Percentiles rank a stretch among this genome's conserved stretches.
These are phyloP conservation scores for Skeletonema tropicum DNA, from an alignment of 108 stramenopile species.

Conservation along the genomic window DNA sequence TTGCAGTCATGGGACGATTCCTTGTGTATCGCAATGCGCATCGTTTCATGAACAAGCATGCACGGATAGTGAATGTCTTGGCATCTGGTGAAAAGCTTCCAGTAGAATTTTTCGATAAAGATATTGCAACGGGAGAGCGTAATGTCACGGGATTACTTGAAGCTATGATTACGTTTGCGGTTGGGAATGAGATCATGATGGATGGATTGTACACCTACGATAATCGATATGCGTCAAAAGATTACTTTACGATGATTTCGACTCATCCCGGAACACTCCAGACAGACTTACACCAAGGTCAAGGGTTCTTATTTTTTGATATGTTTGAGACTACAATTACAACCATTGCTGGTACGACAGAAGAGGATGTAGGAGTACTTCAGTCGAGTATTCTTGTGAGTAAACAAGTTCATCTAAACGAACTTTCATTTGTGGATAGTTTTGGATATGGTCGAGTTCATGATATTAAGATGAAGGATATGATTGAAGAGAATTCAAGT, in stretches of 20 bases:
- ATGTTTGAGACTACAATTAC: slow-evolving; percentile 8
- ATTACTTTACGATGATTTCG: slow-evolving; percentile 23
- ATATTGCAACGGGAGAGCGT: slow-evolving; percentile 23
- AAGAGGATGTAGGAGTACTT: slow-evolving; percentile 22
- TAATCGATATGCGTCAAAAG: background rate
- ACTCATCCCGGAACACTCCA: slow-evolving; percentile 40
- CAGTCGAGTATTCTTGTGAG: slow-evolving; percentile 26
- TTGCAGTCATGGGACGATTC: slow-evolving; percentile 36
- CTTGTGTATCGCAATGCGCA: slow-evolving; percentile 29
- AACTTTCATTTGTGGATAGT: slow-evolving; percentile 27
- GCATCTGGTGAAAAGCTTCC: slow-evolving; percentile 22
- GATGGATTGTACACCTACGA: slow-evolving; percentile 15
- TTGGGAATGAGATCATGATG: slow-evolving; percentile 42
- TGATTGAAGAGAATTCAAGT: slow-evolving; percentile 21
- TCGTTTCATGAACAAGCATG: slow-evolving; percentile 21
- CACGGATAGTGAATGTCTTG: slow-evolving; percentile 12
- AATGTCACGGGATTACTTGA: slow-evolving; percentile 21
- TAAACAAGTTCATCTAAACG: slow-evolving; percentile 3
- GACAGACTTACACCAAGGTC: slow-evolving; percentile 40
- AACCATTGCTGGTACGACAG: slow-evolving; percentile 14
- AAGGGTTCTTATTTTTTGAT: slow-evolving; percentile 36
- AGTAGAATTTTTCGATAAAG: background rate
- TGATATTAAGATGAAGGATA: background rate
- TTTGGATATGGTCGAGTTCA: slow-evolving; percentile 35
- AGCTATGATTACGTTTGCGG: slow-evolving; percentile 16